Base-by-base conservation (phyloP, 176 grass and related monocot species). In the Aegilops umbellulata region DNA sequence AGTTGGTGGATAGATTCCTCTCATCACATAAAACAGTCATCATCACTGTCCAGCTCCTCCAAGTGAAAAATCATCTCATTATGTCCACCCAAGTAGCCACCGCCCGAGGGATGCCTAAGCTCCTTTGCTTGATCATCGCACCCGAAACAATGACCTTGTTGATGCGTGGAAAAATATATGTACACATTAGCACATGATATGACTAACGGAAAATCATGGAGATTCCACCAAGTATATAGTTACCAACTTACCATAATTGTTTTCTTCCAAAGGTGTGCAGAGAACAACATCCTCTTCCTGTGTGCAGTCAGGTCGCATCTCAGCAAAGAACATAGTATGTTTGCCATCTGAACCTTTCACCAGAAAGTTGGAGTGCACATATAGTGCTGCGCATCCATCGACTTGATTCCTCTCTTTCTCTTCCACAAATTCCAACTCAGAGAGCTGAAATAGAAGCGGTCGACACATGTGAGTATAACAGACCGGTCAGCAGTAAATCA, bases 311-410 rank as follows among this genome's bases (percentile, higher is more conserved):
- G 5, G 2, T 41, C 41, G 26, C 14, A 27, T 9, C 34, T 79
- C 77, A 47, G 78, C 78, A 66, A 66, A 66, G 25, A 80, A 80
- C 10, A 80, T 22, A 47, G 62, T 66, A 65, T 3, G 4, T 46
- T 10, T 80, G 9, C 78, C 78, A 31, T 80, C 78, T 80, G 42
- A 65, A 66, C 20, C 31, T 79, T 79, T 63, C 34, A 27, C 77
- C 57, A 79, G 4, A 19, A 79, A 79, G n/a, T 79, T 79, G 34
- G 36, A 79, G 34, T 79, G 77, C 23, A 20, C 34, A 26, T 26
- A 63, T 79, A n/a, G 22, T 41, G n/a, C 35, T 5, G 2, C 0
- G 12, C 10, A n/a, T 60, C 53, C 77, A 38, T 10, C 1, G 17
- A 63, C 14, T 41, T 17, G 2, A 13, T 39, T 79, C 4, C n/a